phyloP scores from a whole-genome alignment of 2,329 filamentous ascomycete species.

The Fusarium foetens region DNA sequence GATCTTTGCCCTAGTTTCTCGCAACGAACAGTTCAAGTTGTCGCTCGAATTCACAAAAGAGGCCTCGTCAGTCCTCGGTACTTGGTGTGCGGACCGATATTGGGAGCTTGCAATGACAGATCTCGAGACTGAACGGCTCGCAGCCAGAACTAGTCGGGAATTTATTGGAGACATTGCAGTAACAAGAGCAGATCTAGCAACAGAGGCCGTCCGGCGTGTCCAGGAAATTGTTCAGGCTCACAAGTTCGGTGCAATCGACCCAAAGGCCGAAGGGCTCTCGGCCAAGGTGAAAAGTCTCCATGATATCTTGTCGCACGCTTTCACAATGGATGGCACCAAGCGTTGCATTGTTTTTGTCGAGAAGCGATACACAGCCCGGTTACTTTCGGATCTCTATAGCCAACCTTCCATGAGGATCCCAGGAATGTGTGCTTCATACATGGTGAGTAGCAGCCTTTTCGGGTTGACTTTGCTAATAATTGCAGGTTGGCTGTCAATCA shows the following conservation, averaged over 20 bases:
- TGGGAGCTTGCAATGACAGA: slow-evolving; percentile 78
- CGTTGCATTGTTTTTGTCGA: slow-evolving; percentile 89
- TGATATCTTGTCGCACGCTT: slow-evolving; percentile 70
- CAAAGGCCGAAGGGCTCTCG: slow-evolving; percentile 63
- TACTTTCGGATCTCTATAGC: slow-evolving; percentile 75
- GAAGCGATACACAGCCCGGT: slow-evolving; percentile 77
- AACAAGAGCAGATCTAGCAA: slow-evolving; percentile 56
- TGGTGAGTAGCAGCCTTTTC: slow-evolving; percentile 59
- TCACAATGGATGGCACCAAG: slow-evolving; percentile 63
- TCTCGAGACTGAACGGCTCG: slow-evolving; percentile 68
- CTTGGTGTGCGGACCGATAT: slow-evolving; percentile 85
- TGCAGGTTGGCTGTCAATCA: slow-evolving; percentile 46
- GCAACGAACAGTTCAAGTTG: slow-evolving; percentile 60
- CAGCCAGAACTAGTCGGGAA: slow-evolving; percentile 62
- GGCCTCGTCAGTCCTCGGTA: slow-evolving; percentile 74
- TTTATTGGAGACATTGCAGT: slow-evolving; percentile 31
- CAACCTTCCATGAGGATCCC: slow-evolving; percentile 64
- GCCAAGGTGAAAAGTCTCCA: slow-evolving; percentile 76
- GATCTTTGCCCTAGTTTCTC: slow-evolving; percentile 59
- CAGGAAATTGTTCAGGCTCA: slow-evolving; percentile 65
- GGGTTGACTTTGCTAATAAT: background rate
- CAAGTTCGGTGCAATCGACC: slow-evolving; percentile 52
- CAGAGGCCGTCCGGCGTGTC: slow-evolving; percentile 68
- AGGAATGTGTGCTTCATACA: slow-evolving; percentile 67
- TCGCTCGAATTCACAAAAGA: slow-evolving; percentile 69